Base-by-base conservation (phyloP, 1,139 yeast genomes). In the Yamadazyma conglobata region DNA sequence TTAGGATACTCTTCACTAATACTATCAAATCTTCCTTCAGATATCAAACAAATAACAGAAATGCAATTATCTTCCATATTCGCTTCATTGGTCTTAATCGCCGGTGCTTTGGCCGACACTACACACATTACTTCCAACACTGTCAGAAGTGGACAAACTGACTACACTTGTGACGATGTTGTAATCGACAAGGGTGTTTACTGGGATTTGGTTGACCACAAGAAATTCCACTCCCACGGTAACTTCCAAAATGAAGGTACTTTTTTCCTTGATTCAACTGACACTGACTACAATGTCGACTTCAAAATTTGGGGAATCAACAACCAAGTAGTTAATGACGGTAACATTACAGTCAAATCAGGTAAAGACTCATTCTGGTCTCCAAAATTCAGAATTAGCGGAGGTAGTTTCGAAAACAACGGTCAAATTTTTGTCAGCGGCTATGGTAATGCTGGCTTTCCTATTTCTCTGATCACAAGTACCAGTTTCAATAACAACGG, bases 401-500 rank as follows among this genome's bases (percentile, higher is more conserved):
- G 44, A 24, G 33, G 35, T 15, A 16, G 28, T n/a, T 33, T 45
- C 27, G 25, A 27, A 10, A 35, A 40, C 27, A 36, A 30, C 17
- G 49, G 49, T 27, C 39, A 40, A 19, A 21, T 39, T n/a, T 41
- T 40, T 22, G 33, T 42, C 21, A 27, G 15, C 15, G 43, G 44
- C 6, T 9, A 23, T 15, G 43, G 44, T 20, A 30, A 26, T 25
- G 19, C 35, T 20, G 45, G 45, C 15, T 19, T 38, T 6, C 44
- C 45, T 3, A 30, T 43, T 12, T 39, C 48, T 34, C 24, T 48
- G 16, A 48, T 56, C 14, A 38, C 54, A 14, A 39, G 58, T 2
- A 24, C 32, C 5, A 25, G 29, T n/a, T 59, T 54, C 52, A 37
- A 35, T 4, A 60, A 60, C 37, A 43, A 43, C 13, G 67, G 65